Evolutionary conservation across 2,329 filamentous ascomycete genomes (phyloP), one percentile per base, ranked within the genome.

Genomic region (Acrocalymma vagum): DNA sequence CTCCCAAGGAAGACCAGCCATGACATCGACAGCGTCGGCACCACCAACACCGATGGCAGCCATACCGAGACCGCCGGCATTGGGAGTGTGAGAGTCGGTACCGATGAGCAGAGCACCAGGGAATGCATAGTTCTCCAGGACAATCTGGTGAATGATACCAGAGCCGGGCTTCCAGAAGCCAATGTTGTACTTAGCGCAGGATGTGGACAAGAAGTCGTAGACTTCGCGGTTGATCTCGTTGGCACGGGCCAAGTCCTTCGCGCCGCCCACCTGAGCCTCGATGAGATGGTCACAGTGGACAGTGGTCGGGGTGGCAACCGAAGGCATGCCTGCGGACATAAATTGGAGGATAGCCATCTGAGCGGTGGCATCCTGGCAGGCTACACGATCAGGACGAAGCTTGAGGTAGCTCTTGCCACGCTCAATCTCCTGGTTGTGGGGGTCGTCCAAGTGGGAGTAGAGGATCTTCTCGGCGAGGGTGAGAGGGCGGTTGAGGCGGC

Each of bases 311-410:
- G 95, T 97, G 52, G 92, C 92, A 49, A 97, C 94, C 16, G 87
- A 86, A 57, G 90, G 89, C 90, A 99, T 93, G 72, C 93, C 93
- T 48, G 94, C 93, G 40, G 90, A 96, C 92, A 99, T 99, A 84
- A 99, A 99, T 80, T 99, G 94, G 45, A 99, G 83, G 60, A 99
- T 96, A 55, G 94, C 94, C 94, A 99, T 99, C 83, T 99, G 94
- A 53, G 94, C 94, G 47, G 94, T 97, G 71, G 94, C 94, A 83
- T 99, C 94, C 81, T 99, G 94, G 82, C 94, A 97, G 74, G 94
- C 94, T 66, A 99, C 94, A 75, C 94, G 90, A 72, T 99, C 94
- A 43, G 94, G 94, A 58, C 94, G 89, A 60, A 99, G 86, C 81
- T 93, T 96, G 59, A 99, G 85, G 78, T 99, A 97, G 47, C 92